Evolutionary conservation across 2,329 filamentous ascomycete genomes (phyloP).

Genomic region (Phialophora chinensis): DNA sequence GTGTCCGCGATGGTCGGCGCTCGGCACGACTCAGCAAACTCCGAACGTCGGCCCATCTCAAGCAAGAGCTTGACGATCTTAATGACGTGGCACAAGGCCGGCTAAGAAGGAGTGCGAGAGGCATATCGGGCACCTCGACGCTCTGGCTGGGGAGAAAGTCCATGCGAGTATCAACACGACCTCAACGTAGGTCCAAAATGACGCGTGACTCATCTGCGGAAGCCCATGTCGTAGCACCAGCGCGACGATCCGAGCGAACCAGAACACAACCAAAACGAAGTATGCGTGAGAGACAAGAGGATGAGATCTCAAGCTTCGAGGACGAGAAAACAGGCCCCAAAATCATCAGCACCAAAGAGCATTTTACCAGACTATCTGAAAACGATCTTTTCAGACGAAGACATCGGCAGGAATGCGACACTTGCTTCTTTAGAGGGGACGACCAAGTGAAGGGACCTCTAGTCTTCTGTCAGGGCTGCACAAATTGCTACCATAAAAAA

Average conservation of each 20-base stretch:
- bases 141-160: constrained; percentile 8
- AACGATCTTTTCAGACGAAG: constrained; percentile 71
- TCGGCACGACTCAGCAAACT: constrained; percentile 30
- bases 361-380: constrained; percentile 68
- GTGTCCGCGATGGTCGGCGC: constrained; percentile 19
- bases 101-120: constrained; percentile 25
- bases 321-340: constrained; percentile 56
- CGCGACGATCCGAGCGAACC: constrained; percentile 44
- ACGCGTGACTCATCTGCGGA: constrained; percentile 26
- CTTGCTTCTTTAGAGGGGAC: constrained; percentile 66
- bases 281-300: constrained; percentile 58
- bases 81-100: constrained; percentile 25
- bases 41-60: constrained; percentile 14
- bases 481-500: constrained; percentile 77
- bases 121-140: constrained; percentile 28
- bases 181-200: constrained; percentile 3
- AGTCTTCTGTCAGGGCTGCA: constrained; percentile 91
- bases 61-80: constrained; percentile 26
- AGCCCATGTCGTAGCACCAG: constrained; percentile 35
- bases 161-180: constrained; percentile 8
- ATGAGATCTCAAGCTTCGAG: constrained; percentile 49
- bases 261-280: constrained; percentile 44
- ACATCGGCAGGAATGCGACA: constrained; percentile 74
- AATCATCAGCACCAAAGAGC: constrained; percentile 70
- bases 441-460: constrained; percentile 69